Evolutionary conservation across 768 basidiomycete genomes (phyloP).

Genomic region (Phaeolepiota aurea): DNA sequence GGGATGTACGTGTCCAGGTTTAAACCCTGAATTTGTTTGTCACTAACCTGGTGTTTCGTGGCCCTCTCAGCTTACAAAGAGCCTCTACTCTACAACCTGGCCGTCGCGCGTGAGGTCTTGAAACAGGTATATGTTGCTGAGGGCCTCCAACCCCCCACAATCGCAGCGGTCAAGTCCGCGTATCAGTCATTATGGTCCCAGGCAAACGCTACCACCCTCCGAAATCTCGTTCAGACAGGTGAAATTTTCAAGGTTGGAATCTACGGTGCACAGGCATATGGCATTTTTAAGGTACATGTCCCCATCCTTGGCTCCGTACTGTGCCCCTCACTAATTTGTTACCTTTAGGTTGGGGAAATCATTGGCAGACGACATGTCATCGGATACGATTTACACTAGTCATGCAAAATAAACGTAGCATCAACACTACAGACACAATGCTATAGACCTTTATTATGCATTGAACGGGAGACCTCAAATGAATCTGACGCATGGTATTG

Average conservation of each 20-base stretch:
- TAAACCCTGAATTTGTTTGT: background rate
- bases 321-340: no score
- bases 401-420: no score
- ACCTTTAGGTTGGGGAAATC: constrained; percentile 77
- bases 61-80: constrained; percentile 53
- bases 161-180: constrained; percentile 43
- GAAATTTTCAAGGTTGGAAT: constrained; percentile 61
- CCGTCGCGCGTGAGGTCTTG: constrained; percentile 65
- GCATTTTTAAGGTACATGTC: constrained; percentile 70
- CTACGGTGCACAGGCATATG: constrained; percentile 82
- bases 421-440: no score
- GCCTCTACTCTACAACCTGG: constrained; percentile 71
- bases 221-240: constrained; percentile 49
- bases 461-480: no score
- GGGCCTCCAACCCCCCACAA: constrained; percentile 61
- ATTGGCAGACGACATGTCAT: constrained; percentile 72
- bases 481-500: no score
- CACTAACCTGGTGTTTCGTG: background rate
- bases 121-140: constrained; percentile 73
- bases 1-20: constrained; percentile 26
- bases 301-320: no score
- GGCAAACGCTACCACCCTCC: constrained; percentile 55
- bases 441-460: no score
- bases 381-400: constrained; percentile 63
- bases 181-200: constrained; percentile 63